Percentiles rank a stretch among this genome's conserved stretches.
Conservation (phyloP, 108 stramenopile genomes). For the Epipyxis sp. region DNA sequence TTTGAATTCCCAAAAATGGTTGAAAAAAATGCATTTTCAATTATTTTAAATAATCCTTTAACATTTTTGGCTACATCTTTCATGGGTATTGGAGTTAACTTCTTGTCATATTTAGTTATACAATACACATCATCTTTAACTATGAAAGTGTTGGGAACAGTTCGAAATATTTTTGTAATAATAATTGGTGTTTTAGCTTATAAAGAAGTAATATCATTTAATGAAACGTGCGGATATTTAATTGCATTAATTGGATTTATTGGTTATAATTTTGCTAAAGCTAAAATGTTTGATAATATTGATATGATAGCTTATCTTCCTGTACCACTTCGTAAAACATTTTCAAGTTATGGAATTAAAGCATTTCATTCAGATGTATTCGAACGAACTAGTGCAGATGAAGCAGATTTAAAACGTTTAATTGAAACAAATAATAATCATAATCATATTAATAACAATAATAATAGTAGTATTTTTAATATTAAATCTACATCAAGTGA, state of each 20-base stretch:
- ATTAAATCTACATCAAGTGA: no score
- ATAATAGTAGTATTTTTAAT: no score
- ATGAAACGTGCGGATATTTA: constrained; percentile 16
- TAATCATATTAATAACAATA: no score
- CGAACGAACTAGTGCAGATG: no score
- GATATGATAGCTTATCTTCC: no score
- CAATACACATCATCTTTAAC: constrained; percentile 39
- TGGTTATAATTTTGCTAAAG: constrained; percentile 17
- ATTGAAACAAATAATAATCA: no score
- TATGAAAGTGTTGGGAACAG: constrained; percentile 38
- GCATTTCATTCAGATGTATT: no score
- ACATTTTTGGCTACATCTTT: constrained; percentile 11
- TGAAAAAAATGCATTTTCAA: constrained; percentile 22
- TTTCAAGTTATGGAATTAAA: no score
- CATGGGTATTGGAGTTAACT: constrained; percentile 40
- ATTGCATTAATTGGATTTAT: constrained; percentile 9
- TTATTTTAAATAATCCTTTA: constrained; percentile 1
- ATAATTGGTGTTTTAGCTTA: constrained; percentile 2
- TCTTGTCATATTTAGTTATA: constrained; percentile 37
- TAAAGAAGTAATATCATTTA: constrained; percentile 8
- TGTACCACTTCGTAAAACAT: no score
- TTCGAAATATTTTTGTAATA: constrained; percentile 14
- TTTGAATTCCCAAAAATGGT: constrained; percentile 26
- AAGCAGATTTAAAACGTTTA: no score
- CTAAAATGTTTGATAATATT: not conserved